Conservation (phyloP, 2,329 filamentous ascomycete species). For the Talaromyces funiculosus region DNA sequence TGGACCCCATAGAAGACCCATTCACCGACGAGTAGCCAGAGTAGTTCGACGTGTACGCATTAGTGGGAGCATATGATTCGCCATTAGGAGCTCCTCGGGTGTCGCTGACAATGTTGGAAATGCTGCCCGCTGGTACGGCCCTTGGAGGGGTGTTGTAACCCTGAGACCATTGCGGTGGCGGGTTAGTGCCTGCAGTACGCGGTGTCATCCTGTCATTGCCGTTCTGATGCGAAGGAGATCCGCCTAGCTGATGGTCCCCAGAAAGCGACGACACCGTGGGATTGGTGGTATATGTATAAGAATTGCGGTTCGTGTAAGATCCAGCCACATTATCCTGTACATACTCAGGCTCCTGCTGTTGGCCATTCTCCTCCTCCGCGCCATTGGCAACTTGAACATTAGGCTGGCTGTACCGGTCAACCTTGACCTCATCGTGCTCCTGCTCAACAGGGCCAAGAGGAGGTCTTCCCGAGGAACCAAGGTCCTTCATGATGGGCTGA, state of each 20-base stretch:
- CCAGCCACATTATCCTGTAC: constrained; percentile 69
- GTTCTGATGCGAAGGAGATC: constrained; percentile 72
- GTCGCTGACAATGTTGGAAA: constrained; percentile 86
- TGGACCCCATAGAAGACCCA: constrained; percentile 49
- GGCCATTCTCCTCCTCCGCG: constrained; percentile 64
- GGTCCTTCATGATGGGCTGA: constrained; percentile 73
- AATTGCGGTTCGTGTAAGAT: constrained; percentile 66
- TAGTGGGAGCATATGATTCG: constrained; percentile 63
- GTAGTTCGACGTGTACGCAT: constrained; percentile 59
- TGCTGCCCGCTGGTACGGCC: constrained; percentile 63
- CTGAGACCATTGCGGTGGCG: constrained; percentile 67
- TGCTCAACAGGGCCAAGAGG: constrained; percentile 53
- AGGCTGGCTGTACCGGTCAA: constrained; percentile 58
- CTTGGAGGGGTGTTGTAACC: constrained; percentile 78
- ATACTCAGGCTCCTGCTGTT: constrained; percentile 70
- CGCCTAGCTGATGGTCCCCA: constrained; percentile 73
- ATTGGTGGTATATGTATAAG: constrained; percentile 70
- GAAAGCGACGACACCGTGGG: constrained; percentile 61
- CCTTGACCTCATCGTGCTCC: constrained; percentile 63
- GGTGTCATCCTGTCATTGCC: constrained; percentile 80
- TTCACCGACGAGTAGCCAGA: constrained; percentile 57
- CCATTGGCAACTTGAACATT: constrained; percentile 50
- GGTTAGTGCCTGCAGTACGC: constrained; percentile 61
- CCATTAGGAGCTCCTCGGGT: constrained; percentile 64
- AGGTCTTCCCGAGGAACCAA: constrained; percentile 72